Evolutionary conservation across 2,329 filamentous ascomycete genomes (phyloP).

Genomic region (Blumeriella jaapii): DNA sequence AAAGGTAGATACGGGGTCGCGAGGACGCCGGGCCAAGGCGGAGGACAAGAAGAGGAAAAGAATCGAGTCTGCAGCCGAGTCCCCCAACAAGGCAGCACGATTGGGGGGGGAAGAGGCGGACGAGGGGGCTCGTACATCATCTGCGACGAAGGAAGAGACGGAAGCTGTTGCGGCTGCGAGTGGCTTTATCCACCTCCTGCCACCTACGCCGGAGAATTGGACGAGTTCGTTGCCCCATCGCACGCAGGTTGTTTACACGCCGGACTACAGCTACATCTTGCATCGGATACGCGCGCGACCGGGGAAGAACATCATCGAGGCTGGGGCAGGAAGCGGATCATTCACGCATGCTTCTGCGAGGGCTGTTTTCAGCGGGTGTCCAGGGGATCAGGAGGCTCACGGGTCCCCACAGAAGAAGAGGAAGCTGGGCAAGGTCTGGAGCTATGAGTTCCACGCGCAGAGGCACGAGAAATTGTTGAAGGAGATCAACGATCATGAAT

Average conservation of each 20-base stretch:
- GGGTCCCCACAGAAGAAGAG: conserved; percentile 22
- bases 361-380: conserved; percentile 65
- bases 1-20: conserved; percentile 81
- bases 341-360: conserved; percentile 72
- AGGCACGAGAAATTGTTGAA: conserved; percentile 57
- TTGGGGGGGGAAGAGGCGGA: conserved; percentile 5
- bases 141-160: conserved; percentile 30
- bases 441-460: conserved; percentile 70
- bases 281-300: conserved; percentile 65
- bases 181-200: conserved; percentile 69
- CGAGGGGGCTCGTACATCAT: conserved; percentile 21
- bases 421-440: conserved; percentile 59
- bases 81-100: conserved; percentile 9
- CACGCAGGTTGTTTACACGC: conserved; percentile 79
- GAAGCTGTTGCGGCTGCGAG: conserved; percentile 43
- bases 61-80: conserved; percentile 29
- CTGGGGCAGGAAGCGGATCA: conserved; percentile 70
- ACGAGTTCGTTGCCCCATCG: conserved; percentile 68
- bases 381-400: conserved; percentile 30
- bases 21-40: conserved; percentile 59
- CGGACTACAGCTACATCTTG: conserved; percentile 76
- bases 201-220: conserved; percentile 74
- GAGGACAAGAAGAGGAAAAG: conserved; percentile 35
- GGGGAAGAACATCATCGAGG: conserved; percentile 64
- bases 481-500: conserved; percentile 57